These are phyloP conservation scores for Prunus mume DNA, from an alignment of 306 rosid genomes.

Conservation along the genomic window DNA sequence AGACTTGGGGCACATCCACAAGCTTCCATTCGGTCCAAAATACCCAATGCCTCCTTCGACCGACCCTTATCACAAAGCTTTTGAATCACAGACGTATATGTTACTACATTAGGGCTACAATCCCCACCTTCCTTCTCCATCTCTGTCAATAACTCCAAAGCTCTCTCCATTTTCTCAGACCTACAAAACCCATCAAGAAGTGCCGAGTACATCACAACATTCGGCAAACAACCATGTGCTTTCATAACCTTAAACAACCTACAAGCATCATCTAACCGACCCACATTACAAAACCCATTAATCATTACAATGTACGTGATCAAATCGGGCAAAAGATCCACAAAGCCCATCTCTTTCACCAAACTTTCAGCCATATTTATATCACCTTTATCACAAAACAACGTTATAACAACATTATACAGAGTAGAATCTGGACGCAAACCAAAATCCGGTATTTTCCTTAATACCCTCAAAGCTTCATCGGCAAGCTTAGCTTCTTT, in stretches of 20 bases:
- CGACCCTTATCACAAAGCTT: constrained; percentile 56
- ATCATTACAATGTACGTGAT: constrained; percentile 70
- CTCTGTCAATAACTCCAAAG: constrained; percentile 59
- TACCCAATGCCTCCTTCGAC: constrained; percentile 49
- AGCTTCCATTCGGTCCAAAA: constrained; percentile 72
- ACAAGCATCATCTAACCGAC: constrained; percentile 61
- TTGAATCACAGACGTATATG: constrained; percentile 73
- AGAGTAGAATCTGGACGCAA: constrained; percentile 54
- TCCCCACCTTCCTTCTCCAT: constrained; percentile 69
- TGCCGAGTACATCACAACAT: constrained; percentile 60
- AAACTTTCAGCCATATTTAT: constrained; percentile 54
- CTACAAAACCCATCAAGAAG: constrained; percentile 61
- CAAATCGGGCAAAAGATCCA: constrained; percentile 57
- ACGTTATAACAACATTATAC: constrained; percentile 62
- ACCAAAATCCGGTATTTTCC: constrained; percentile 54
- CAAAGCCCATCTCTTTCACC: constrained; percentile 52
- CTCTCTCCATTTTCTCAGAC: constrained; percentile 47
- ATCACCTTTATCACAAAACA: constrained; percentile 63
- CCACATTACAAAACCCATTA: constrained; percentile 61
- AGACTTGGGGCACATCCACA: constrained; percentile 57
- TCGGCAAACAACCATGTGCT: constrained; percentile 58
- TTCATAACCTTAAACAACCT: constrained; percentile 52
- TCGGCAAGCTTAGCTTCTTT: constrained; percentile 65
- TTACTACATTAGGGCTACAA: constrained; percentile 62
- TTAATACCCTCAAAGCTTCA: constrained; percentile 60